Conservation (phyloP, 2,329 filamentous ascomycete species). For the Drechslerella stenobrocha region DNA sequence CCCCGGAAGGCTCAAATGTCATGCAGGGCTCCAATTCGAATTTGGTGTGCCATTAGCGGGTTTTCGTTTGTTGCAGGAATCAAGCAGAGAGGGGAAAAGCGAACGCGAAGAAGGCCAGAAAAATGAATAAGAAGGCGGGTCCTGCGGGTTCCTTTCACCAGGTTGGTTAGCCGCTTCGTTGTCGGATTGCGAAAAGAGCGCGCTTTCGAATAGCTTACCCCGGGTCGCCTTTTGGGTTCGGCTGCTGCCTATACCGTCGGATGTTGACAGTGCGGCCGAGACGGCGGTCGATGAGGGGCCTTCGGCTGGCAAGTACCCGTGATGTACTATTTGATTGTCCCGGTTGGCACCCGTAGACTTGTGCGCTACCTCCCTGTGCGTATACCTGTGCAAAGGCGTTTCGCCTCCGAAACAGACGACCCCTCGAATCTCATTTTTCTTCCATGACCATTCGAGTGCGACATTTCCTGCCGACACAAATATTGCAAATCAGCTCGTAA, state of each 20-base stretch:
- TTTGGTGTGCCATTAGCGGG: conserved; percentile 44
- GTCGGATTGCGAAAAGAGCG: conserved; percentile 21
- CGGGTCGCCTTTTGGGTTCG: neutral
- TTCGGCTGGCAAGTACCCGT: conserved; percentile 14
- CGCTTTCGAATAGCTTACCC: conserved; percentile 13
- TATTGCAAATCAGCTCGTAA: conserved; percentile 47
- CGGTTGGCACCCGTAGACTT: conserved; percentile 20
- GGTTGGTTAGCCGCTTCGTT: conserved; percentile 39
- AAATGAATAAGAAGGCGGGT: conserved; percentile 14
- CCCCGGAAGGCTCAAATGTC: conserved; percentile 38
- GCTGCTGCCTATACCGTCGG: conserved; percentile 3
- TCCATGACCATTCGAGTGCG: conserved; percentile 38
- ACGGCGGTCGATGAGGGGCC: conserved; percentile 11
- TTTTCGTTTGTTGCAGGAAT: conserved; percentile 48
- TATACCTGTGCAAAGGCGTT: conserved; percentile 39
- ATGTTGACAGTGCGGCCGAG: conserved; percentile 4
- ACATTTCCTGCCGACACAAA: conserved; percentile 48
- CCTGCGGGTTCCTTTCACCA: conserved; percentile 15
- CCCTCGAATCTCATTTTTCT: conserved; percentile 48
- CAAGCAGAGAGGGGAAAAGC: conserved; percentile 30
- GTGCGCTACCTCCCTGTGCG: conserved; percentile 36
- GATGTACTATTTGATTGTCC: conserved; percentile 17
- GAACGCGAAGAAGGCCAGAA: conserved; percentile 8
- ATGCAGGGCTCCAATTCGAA: conserved; percentile 47
- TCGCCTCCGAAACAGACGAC: conserved; percentile 46